Percentiles rank a stretch among this genome's conserved stretches.
Evolutionary conservation across 495 filamentous ascomycete species (phyloP).

Genomic region (Talaromyces proteolyticus): DNA sequence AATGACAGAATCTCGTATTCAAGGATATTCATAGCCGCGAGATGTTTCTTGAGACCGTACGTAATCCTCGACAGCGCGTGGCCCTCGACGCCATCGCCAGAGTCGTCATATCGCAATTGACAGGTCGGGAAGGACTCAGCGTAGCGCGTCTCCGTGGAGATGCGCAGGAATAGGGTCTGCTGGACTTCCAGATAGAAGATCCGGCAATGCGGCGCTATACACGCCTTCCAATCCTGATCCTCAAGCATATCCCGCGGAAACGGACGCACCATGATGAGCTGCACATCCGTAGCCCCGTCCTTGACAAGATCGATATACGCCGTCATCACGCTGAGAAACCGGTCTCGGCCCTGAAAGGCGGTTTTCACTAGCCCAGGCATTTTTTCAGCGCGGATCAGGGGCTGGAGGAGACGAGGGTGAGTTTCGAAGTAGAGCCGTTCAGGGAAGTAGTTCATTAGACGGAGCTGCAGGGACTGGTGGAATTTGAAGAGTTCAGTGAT

Average conservation of each 20-base stretch:
- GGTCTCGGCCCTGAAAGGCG: neutral
- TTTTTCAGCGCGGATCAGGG: neutral
- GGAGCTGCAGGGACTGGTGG: neutral
- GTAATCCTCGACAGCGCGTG: neutral
- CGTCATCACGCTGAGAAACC: neutral
- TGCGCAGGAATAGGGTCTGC: neutral
- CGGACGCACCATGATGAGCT: neutral
- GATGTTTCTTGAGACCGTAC: neutral
- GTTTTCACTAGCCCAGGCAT: neutral
- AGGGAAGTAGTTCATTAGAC: neutral
- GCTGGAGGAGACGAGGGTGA: neutral
- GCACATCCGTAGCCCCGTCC: neutral
- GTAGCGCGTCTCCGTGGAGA: neutral
- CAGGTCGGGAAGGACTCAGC: neutral
- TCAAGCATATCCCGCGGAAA: neutral
- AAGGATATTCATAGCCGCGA: neutral
- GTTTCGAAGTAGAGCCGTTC: neutral
- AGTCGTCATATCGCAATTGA: neutral
- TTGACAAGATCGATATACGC: neutral
- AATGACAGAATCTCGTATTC: neutral
- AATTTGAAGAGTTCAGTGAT: neutral
- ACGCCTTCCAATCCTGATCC: neutral
- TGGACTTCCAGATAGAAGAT: conserved; percentile 2
- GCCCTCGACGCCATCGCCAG: conserved; percentile 1
- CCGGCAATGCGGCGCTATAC: conserved; percentile 3